Conservation (phyloP, 2,329 filamentous ascomycete species). For the Penicillium rolfsii region DNA sequence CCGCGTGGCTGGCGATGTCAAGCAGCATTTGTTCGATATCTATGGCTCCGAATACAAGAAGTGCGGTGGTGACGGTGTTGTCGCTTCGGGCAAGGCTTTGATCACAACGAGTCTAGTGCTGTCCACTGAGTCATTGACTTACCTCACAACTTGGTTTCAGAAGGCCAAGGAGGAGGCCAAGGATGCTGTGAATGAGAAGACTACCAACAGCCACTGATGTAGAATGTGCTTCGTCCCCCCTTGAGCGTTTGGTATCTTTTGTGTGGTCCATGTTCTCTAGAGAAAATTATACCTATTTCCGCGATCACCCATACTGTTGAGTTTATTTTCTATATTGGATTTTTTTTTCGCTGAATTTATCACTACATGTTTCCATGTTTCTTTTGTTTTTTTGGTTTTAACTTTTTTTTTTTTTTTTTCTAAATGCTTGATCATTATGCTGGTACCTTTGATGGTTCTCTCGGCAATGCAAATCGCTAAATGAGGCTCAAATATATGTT, state of each 20-base stretch:
- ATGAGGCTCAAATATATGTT: background rate
- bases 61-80: slow-evolving; percentile 59
- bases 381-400: too few relatives aligned
- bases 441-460: background rate
- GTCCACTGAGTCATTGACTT: slow-evolving; percentile 65
- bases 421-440: background rate
- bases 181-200: slow-evolving; percentile 56
- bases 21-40: slow-evolving; percentile 48
- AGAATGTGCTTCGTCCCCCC: slow-evolving; percentile 7
- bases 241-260: slow-evolving; percentile 12
- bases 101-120: slow-evolving; percentile 70
- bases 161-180: slow-evolving; percentile 66
- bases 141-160: slow-evolving; percentile 62
- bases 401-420: background rate
- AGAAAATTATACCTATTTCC: slow-evolving; percentile 30
- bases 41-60: slow-evolving; percentile 53
- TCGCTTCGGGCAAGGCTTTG: slow-evolving; percentile 71
- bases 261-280: slow-evolving; percentile 18
- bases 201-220: slow-evolving; percentile 37
- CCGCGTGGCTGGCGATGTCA: slow-evolving; percentile 63
- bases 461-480: background rate
- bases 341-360: background rate
- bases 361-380: too few relatives aligned
- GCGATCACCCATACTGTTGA: slow-evolving; percentile 3
- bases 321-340: slow-evolving; percentile 5